Evolutionary conservation across 257 asterid genomes (phyloP), one percentile per base, ranked within the genome.

Genomic region (Knoxia roxburghii): DNA sequence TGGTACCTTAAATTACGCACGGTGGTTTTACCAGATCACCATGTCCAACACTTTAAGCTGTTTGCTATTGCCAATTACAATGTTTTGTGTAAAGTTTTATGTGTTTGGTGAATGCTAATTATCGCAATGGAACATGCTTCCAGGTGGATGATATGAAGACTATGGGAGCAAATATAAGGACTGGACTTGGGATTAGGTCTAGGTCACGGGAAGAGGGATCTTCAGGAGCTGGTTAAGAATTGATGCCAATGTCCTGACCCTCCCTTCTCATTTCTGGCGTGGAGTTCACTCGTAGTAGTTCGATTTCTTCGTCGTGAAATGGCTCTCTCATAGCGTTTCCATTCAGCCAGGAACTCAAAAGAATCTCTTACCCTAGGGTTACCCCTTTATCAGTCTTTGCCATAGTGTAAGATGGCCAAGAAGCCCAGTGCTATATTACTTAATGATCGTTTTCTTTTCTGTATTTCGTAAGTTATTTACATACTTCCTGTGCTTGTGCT

Each of bases 141-240:
- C 39, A 93, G 97, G 87, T 82, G 41, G 81, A 86, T 73, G 95
- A 90, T 70, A 76, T 87, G 81, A 84, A 82, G 86, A 41, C 54
- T 8, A 66, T 85, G 54, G 97, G 95, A 18, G 80, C 79, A 72
- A 79, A 76, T 63, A 79, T 85, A 77, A 85, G 89, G 75, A 72
- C 68, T 17, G 86, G 84, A 40, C 67, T 85, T 68, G 90, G 96
- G 32, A 15, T 68, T 73, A 85, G 75, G 37, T 76, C 79, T 2
- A 82, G 84, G 72, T 61, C 79, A 56, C 76, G 48, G 26, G 79
- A 79, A 17, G 80, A 81, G 49, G 84, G 53, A 51, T n/a, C 64
- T 59, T 59, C 46, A 18, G 24, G 63, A 35, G 46, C 64, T 59
- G 26, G 27, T 33, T 59, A 59, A 33, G 45, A 7, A 39, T 33